Base-by-base conservation (phyloP, 768 basidiomycete species). In the Calocybe gangraenosa region DNA sequence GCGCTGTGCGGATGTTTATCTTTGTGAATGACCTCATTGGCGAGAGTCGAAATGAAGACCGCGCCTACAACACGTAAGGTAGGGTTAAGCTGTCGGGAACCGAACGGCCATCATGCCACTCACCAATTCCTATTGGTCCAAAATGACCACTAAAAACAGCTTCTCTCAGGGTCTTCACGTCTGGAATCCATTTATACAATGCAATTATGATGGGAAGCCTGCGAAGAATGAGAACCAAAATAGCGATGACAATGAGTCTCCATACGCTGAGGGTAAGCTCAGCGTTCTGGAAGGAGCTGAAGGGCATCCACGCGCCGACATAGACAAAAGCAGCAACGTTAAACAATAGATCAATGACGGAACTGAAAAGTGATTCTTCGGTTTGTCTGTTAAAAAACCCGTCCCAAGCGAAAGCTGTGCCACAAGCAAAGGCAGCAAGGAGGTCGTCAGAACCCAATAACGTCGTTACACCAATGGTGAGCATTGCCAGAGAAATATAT, bases 301-400 rank as follows among this genome's bases (percentile, higher is more conserved):
- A 98, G 1, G 96, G 96, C 79, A 94, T 94, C 84, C 94, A 93
- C 25, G 95, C 94, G 49, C 96, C 96, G 49, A 98, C 87, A 59
- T 87, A 97, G 40, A 97, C 83, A 69, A 98, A 97, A 3, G 89
- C 88, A 21, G 92, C 91, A 50, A 92, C 79, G 68, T 97, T 97
- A 79, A 96, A 95, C 46, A 98, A 74, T 53, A 97, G 70, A 65
- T 98, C 92, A 58, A 98, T 92, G 55, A 98, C 94, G 65, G 90
- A 92, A 53, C 85, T 89, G 73, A 99, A 99, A 50, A 92, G 84
- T 21, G 90, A 80, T 62, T 97, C 94, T 60, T 96, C 94, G 0
- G 93, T 96, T 58, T 93, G 91, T 46, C 81, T 79, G 64, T 92
- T 91, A 72, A 89, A 89, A 69, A 92, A 94, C 28, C 84, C 92